Evolutionary conservation across 495 filamentous ascomycete genomes (phyloP).

Genomic region (Apiosordaria backusii): DNA sequence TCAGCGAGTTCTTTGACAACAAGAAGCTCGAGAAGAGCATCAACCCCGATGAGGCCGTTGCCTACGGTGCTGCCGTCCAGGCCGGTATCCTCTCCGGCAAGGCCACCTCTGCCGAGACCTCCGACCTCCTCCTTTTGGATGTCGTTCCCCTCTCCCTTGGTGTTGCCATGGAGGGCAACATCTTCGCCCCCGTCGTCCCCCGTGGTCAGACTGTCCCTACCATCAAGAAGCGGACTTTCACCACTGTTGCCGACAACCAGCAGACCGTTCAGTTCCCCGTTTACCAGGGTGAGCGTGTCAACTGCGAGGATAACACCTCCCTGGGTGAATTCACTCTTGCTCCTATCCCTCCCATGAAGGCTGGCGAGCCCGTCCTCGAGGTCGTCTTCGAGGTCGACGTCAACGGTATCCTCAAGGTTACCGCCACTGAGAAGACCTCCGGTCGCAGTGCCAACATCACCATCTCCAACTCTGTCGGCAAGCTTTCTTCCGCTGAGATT

Average conservation of each 20-base stretch:
- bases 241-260: constrained; percentile 94
- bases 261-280: constrained; percentile 97
- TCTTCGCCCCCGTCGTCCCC: constrained; percentile 93
- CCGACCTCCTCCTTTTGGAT: constrained; percentile 93
- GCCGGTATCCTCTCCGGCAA: constrained; percentile 97
- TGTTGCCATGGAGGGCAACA: constrained; percentile 99
- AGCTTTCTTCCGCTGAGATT: constrained; percentile 91
- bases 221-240: constrained; percentile 95
- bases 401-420: constrained; percentile 99
- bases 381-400: constrained; percentile 99
- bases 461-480: constrained; percentile 99
- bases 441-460: constrained; percentile 98
- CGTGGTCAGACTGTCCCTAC: constrained; percentile 90
- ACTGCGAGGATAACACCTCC: constrained; percentile 99
- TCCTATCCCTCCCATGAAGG: constrained; percentile 96
- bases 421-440: constrained; percentile 97
- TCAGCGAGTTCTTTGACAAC: constrained; percentile 97
- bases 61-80: constrained; percentile 98
- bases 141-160: constrained; percentile 96
- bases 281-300: constrained; percentile 98
- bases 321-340: constrained; percentile 98
- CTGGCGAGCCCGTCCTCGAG: constrained; percentile 95
- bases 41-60: constrained; percentile 99
- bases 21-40: constrained; percentile 99
- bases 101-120: constrained; percentile 90